Evolutionary conservation across 257 asterid species (phyloP).

Genomic region (Petrea volubilis): DNA sequence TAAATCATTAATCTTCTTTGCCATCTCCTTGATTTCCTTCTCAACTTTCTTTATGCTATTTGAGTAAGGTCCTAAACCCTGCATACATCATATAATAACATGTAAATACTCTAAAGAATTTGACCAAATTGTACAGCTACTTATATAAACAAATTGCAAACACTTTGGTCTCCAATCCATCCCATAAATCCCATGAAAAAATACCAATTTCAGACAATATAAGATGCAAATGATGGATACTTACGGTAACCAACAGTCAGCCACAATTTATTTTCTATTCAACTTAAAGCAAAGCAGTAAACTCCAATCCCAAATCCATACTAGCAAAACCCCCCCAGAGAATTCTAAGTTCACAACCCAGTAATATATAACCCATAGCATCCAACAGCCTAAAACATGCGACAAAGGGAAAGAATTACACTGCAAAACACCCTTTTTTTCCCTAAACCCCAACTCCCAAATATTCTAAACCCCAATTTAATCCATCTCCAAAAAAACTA

Average conservation of each 20-base stretch:
- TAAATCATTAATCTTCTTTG: conserved; percentile 83
- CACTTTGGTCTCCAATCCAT: neutral
- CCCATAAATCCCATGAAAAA: neutral
- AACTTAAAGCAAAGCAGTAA: neutral
- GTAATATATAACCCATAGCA: neutral
- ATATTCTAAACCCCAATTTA: neutral
- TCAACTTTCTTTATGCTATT: conserved; percentile 78
- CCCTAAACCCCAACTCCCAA: neutral
- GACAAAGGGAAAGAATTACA: neutral
- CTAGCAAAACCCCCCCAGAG: neutral
- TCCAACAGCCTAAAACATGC: neutral
- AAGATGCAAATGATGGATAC: neutral
- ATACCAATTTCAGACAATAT: neutral
- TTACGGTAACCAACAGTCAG: neutral
- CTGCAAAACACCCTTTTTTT: neutral
- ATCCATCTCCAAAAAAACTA: neutral
- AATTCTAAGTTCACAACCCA: neutral
- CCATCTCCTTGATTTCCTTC: conserved; percentile 93
- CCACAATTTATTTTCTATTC: neutral
- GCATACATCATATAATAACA: conserved; percentile 21
- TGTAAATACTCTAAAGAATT: neutral
- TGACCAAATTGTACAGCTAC: neutral
- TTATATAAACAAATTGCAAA: neutral
- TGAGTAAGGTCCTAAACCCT: conserved; percentile 93
- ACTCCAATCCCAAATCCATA: neutral